These are phyloP conservation scores for Termitomyces sp. DNA, from an alignment of 768 basidiomycete species.

Conservation along the genomic window DNA sequence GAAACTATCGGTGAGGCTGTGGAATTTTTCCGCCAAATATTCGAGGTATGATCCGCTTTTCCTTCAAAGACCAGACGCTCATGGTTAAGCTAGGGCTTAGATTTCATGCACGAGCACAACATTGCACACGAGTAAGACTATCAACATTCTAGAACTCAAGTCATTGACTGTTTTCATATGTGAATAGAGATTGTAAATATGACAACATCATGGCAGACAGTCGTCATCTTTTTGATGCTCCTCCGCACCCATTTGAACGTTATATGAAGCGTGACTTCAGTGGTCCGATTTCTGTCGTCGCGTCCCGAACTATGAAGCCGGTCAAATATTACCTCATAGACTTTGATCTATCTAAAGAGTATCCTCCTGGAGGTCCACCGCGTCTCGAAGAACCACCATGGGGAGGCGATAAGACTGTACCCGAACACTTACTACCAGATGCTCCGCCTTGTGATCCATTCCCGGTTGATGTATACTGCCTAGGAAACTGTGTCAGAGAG, in stretches of 20 bases:
- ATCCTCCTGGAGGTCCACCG: conserved; percentile 5
- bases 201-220: conserved; percentile 16
- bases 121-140: conserved; percentile 26
- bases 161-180: not conserved
- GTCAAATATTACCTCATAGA: not conserved
- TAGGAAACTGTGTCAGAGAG: no score
- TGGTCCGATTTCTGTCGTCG: not conserved
- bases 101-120: conserved; percentile 28
- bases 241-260: conserved; percentile 6
- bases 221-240: conserved; percentile 3
- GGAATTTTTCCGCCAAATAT: conserved; percentile 3
- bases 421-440: not conserved
- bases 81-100: conserved; percentile 18
- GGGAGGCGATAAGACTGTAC: conserved; percentile 6
- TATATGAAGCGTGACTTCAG: conserved; percentile 6
- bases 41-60: conserved; percentile 14
- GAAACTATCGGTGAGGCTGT: not conserved
- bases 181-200: conserved; percentile 13
- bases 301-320: conserved; percentile 12
- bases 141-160: not conserved
- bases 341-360: not conserved
- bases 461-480: no score
- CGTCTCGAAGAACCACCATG: not conserved
- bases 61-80: not conserved
- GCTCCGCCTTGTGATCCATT: no score